A percentile compares a stretch with the other conserved stretches of the same genome.
These are phyloP conservation scores for Alternaria sp. DNA, from an alignment of 2,329 filamentous ascomycete species.

Conservation along the genomic window DNA sequence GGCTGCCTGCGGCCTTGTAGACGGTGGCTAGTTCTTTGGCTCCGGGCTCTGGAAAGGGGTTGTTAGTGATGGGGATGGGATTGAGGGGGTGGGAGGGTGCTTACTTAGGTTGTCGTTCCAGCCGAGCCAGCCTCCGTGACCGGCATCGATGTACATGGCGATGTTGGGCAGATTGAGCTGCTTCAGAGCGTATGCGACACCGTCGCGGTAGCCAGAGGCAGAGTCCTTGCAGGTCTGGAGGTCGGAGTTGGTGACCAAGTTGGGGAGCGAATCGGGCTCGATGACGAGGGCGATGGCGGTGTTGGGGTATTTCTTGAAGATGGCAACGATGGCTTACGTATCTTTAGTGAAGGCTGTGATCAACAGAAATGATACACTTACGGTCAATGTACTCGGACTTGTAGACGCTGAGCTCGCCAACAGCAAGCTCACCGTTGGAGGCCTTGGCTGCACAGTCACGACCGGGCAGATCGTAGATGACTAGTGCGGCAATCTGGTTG, in stretches of 20 bases:
- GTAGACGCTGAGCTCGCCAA: conserved; percentile 59
- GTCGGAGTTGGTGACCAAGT: conserved; percentile 67
- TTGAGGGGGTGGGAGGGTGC: conserved; percentile 6
- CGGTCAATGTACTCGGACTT: conserved; percentile 61
- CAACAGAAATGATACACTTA: conserved; percentile 18
- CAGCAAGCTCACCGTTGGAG: conserved; percentile 69
- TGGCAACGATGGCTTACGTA: conserved; percentile 55
- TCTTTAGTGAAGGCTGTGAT: not conserved
- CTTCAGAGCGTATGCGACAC: conserved; percentile 65
- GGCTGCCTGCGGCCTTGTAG: conserved; percentile 57
- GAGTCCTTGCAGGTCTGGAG: conserved; percentile 63
- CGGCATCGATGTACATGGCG: conserved; percentile 69
- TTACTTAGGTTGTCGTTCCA: conserved; percentile 65
- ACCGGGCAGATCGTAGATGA: conserved; percentile 70
- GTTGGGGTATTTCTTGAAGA: conserved; percentile 63
- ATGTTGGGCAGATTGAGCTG: conserved; percentile 68
- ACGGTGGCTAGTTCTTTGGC: conserved; percentile 58
- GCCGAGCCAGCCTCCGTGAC: conserved; percentile 71
- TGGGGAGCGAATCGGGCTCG: conserved; percentile 69
- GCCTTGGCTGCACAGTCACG: conserved; percentile 70
- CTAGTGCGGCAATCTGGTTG: conserved; percentile 59
- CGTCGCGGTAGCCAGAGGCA: conserved; percentile 63
- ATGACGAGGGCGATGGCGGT: conserved; percentile 51
- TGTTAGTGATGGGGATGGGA: not conserved
- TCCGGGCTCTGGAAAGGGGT: conserved; percentile 49